Conservation (phyloP, 164 flowering plant species). For the Berberis vulgaris region DNA sequence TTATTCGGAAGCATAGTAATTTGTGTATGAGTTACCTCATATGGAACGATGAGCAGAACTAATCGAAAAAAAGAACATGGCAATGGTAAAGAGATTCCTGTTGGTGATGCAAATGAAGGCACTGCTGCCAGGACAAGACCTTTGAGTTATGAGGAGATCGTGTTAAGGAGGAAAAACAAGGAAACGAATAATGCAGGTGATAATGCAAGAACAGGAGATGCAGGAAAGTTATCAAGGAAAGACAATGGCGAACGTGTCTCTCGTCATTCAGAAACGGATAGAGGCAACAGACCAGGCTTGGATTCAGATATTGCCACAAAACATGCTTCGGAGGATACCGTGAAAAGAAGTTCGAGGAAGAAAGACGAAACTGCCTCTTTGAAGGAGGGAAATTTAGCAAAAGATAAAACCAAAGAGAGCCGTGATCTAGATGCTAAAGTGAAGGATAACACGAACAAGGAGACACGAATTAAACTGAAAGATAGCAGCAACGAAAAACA, state of each 20-base stretch:
- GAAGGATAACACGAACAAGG: constrained; percentile 20
- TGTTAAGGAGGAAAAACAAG: constrained; percentile 60
- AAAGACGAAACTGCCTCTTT: constrained; percentile 18
- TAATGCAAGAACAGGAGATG: constrained; percentile 18
- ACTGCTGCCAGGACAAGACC: constrained; percentile 95
- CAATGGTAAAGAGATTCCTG: constrained; percentile 14
- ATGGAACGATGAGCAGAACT: constrained; percentile 38
- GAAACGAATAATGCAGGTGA: constrained; percentile 22
- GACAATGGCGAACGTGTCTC: constrained; percentile 17
- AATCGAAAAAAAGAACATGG: constrained; percentile 25
- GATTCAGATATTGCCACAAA: constrained; percentile 14
- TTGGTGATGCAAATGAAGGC: constrained; percentile 35
- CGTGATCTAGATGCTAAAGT: constrained; percentile 19
- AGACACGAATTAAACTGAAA: constrained; percentile 11
- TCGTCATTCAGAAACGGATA: constrained; percentile 20
- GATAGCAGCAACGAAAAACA: constrained; percentile 21
- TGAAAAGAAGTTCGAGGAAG: constrained; percentile 25
- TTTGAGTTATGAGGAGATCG: constrained; percentile 68
- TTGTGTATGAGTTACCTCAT: neutral
- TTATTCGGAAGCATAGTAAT: neutral
- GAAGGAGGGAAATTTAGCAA: constrained; percentile 18
- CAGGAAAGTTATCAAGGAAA: constrained; percentile 8
- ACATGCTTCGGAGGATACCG: constrained; percentile 17
- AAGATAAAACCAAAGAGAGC: constrained; percentile 22
- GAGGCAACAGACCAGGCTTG: constrained; percentile 13